Conservation (phyloP, 2,329 filamentous ascomycete species). For the Elsinoe australis region DNA sequence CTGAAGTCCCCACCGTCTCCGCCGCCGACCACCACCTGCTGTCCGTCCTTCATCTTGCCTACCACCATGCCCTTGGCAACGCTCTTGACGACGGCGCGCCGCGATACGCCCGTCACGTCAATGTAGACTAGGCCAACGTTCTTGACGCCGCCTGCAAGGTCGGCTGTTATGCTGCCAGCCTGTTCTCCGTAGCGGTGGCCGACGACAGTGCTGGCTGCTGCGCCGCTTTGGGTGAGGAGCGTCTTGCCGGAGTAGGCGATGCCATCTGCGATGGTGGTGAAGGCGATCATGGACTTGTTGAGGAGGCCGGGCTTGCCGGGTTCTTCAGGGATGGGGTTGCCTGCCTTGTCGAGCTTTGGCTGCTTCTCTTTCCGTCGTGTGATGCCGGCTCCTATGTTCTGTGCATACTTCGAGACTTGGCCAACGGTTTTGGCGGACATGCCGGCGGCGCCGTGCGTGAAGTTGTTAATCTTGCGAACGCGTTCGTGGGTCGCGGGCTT, state of each 20-base stretch:
- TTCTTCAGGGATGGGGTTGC: conserved; percentile 56
- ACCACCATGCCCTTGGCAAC: conserved; percentile 96
- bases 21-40: conserved; percentile 66
- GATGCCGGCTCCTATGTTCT: conserved; percentile 77
- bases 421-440: conserved; percentile 82
- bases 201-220: conserved; percentile 77
- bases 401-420: conserved; percentile 71
- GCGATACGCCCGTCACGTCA: conserved; percentile 85
- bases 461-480: conserved; percentile 81
- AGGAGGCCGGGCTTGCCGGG: conserved; percentile 82
- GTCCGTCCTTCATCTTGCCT: conserved; percentile 65
- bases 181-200: conserved; percentile 83
- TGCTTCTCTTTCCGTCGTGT: conserved; percentile 52
- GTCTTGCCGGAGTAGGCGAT: conserved; percentile 80
- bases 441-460: conserved; percentile 70
- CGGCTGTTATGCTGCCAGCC: conserved; percentile 67
- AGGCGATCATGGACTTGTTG: conserved; percentile 95
- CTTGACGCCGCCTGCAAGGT: conserved; percentile 79
- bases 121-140: conserved; percentile 97
- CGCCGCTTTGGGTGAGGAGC: conserved; percentile 64
- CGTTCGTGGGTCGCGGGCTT: conserved; percentile 73
- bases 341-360: conserved; percentile 55
- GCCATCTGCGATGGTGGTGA: conserved; percentile 87
- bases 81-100: conserved; percentile 82
- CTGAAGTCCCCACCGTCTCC: conserved; percentile 46